These are phyloP conservation scores for Neurospora sp. DNA, from an alignment of 495 filamentous ascomycete species.

Conservation along the genomic window DNA sequence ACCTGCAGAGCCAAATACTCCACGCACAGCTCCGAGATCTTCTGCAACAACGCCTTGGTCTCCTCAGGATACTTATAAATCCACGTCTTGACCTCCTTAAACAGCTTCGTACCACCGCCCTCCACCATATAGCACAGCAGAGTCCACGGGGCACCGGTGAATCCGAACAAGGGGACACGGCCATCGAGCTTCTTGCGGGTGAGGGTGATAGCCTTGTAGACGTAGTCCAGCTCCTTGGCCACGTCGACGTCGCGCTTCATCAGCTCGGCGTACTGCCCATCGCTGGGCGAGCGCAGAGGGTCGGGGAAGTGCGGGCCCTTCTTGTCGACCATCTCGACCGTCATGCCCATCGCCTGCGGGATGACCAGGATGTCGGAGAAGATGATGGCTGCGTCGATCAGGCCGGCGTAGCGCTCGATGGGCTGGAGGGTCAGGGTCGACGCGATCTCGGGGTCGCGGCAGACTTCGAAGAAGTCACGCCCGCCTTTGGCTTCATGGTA, in stretches of 20 bases:
- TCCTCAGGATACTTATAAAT: slow-evolving; percentile 80
- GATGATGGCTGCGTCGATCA: slow-evolving; percentile 96
- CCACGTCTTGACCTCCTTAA: slow-evolving; percentile 88
- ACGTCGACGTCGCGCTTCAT: slow-evolving; percentile 75
- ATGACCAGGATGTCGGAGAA: slow-evolving; percentile 98
- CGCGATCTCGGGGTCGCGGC: slow-evolving; percentile 82
- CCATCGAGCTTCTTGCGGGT: slow-evolving; percentile 82
- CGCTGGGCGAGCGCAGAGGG: slow-evolving; percentile 65
- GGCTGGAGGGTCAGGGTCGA: slow-evolving; percentile 89
- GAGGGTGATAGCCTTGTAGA: slow-evolving; percentile 88
- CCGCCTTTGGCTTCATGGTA: slow-evolving; percentile 88
- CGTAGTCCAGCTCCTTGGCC: slow-evolving; percentile 73
- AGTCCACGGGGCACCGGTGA: slow-evolving; percentile 96
- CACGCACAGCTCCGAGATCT: slow-evolving; percentile 85
- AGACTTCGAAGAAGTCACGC: slow-evolving; percentile 95
- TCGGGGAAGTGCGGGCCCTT: slow-evolving; percentile 90
- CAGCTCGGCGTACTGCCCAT: slow-evolving; percentile 69
- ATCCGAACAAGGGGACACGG: slow-evolving; percentile 88
- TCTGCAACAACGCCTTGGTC: slow-evolving; percentile 70
- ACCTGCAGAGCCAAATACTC: slow-evolving; percentile 92
- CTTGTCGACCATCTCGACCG: slow-evolving; percentile 91
- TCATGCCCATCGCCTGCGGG: slow-evolving; percentile 95
- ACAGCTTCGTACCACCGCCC: slow-evolving; percentile 88
- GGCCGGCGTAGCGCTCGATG: slow-evolving; percentile 77
- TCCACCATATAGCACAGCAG: slow-evolving; percentile 98